These are phyloP conservation scores for Haberlea rhodopensis DNA, from an alignment of 257 asterid species.

Conservation along the genomic window DNA sequence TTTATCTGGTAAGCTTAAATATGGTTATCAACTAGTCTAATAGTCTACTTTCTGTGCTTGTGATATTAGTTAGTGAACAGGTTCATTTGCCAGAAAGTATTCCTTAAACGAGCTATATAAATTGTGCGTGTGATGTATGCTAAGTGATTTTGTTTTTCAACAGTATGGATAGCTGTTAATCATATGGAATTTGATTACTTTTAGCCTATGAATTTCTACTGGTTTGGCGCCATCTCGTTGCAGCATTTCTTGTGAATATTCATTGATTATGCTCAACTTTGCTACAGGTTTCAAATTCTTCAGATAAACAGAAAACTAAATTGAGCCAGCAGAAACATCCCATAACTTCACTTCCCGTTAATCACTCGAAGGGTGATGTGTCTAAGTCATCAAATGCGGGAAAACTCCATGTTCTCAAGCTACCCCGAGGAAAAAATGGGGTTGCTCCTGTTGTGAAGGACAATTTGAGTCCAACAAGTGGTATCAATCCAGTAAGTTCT, in stretches of 20 bases:
- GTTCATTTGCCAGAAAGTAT: background rate
- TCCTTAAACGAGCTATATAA: background rate
- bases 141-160: slow-evolving; percentile 14
- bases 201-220: background rate
- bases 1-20: background rate
- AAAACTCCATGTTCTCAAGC: slow-evolving; percentile 75
- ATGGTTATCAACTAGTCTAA: background rate
- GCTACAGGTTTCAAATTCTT: slow-evolving; percentile 53
- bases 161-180: background rate
- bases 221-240: slow-evolving; percentile 14
- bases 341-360: too few species aligned
- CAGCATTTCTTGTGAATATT: slow-evolving; percentile 16
- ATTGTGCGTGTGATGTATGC: background rate
- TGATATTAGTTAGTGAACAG: background rate
- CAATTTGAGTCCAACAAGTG: slow-evolving; percentile 43
- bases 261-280: slow-evolving; percentile 24
- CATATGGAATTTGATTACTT: background rate
- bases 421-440: slow-evolving; percentile 60
- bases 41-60: background rate
- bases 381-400: slow-evolving; percentile 54
- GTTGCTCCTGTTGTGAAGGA: slow-evolving; percentile 49
- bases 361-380: slow-evolving; percentile 53
- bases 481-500: slow-evolving; percentile 34
- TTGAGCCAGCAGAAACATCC: slow-evolving; percentile 55
- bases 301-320: slow-evolving; percentile 69